Percentiles rank a stretch among this genome's conserved stretches.
Conservation (phyloP, 139 green algal genomes). For the Limnomonas spitsbergensis region DNA sequence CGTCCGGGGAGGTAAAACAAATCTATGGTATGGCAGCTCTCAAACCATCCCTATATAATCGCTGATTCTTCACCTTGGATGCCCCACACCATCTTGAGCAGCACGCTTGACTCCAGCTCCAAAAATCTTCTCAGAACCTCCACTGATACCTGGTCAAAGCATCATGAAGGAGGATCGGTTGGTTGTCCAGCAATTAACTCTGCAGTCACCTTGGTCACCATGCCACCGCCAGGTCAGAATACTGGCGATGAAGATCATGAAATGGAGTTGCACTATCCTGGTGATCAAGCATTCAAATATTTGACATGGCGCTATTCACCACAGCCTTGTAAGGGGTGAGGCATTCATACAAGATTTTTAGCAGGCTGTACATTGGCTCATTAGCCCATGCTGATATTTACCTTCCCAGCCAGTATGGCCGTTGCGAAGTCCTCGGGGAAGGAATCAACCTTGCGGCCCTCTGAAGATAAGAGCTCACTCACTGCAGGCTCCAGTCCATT, state of each 20-base stretch:
- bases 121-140: slow-evolving; percentile 75
- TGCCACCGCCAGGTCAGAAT: slow-evolving; percentile 83
- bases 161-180: not conserved
- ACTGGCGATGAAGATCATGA: not conserved
- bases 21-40: no score
- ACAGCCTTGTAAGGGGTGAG: no score
- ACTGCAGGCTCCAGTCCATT: no score
- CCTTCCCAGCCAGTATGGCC: slow-evolving; percentile 53
- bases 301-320: no score
- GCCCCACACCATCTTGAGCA: slow-evolving; percentile 53
- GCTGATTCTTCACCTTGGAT: slow-evolving; percentile 60
- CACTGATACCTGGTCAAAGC: not conserved
- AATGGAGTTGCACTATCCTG: not conserved
- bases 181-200: no score
- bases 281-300: not conserved
- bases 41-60: no score
- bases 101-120: slow-evolving; percentile 58
- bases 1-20: no score
- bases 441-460: slow-evolving; percentile 43
- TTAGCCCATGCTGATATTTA: slow-evolving; percentile 23
- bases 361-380: not conserved
- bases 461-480: no score
- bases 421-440: slow-evolving; percentile 64
- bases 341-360: no score
- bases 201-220: slow-evolving; percentile 82